Conservation (phyloP, 2,329 filamentous ascomycete species). For the Clarireedia homoeocarpa region DNA sequence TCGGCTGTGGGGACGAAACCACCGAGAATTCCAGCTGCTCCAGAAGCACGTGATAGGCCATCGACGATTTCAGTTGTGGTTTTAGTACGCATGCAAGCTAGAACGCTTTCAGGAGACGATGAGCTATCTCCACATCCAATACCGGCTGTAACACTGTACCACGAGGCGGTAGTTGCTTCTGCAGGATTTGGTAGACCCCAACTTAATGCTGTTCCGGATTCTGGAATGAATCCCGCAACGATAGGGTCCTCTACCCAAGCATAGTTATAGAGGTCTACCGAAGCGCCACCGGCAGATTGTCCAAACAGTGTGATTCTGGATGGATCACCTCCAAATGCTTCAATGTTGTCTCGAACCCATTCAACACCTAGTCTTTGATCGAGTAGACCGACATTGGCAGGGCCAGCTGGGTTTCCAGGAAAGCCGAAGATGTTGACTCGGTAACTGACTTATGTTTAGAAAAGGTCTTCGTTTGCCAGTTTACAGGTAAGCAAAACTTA, state of each 20-base stretch:
- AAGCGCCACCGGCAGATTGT: conserved; percentile 50
- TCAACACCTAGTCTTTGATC: conserved; percentile 52
- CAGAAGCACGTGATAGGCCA: neutral
- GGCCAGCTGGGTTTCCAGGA: conserved; percentile 25
- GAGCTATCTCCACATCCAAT: conserved; percentile 26
- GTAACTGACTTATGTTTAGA: conserved; percentile 25
- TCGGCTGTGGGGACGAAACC: conserved; percentile 26
- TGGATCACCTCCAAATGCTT: conserved; percentile 50
- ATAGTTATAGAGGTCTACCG: conserved; percentile 33
- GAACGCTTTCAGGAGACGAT: conserved; percentile 15
- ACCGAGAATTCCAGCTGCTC: conserved; percentile 13
- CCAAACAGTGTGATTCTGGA: conserved; percentile 47
- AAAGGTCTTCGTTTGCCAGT: conserved; percentile 10
- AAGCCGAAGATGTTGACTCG: conserved; percentile 34
- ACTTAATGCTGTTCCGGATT: conserved; percentile 28
- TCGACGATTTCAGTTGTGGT: conserved; percentile 15
- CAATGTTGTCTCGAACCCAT: conserved; percentile 55
- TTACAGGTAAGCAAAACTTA: conserved; percentile 26
- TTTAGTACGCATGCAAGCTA: conserved; percentile 25
- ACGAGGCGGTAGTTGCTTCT: conserved; percentile 14
- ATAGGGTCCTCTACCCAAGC: conserved; percentile 29
- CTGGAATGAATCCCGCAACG: conserved; percentile 25
- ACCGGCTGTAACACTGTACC: conserved; percentile 21
- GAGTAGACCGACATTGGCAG: conserved; percentile 50
- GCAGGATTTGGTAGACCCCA: conserved; percentile 21